Base-by-base conservation (phyloP, 1,284 basidiomycete species). In the Leccinum insigne region DNA sequence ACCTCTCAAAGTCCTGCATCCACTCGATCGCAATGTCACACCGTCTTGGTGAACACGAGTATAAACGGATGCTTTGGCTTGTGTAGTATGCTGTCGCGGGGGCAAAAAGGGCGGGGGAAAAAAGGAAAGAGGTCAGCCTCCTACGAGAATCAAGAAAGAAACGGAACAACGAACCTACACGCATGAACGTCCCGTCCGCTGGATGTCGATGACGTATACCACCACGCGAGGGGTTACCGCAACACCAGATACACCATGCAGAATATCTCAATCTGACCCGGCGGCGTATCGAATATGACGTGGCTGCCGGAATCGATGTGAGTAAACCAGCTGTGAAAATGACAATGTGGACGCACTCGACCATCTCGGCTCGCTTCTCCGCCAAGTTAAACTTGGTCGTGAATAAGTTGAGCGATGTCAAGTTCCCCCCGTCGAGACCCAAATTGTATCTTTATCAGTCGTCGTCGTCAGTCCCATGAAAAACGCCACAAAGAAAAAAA, bases 331-430 rank as follows among this genome's bases (percentile, higher is more conserved):
- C 60, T 61, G 59, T 29, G 63, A 16, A 13, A 47, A 29, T 42
- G 60, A 29, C 61, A 47, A 18, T 62, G 38, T 32, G 80, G 14
- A 63, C 91, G 78, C 75, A 97, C 95, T 98, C 94, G 64, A 98
- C 92, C 3, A 82, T 85, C 56, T 93, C 87, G 1, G 94, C 89
- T 11, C 98, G 82, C 78, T 98, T 98, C 80, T 99, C 97, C 13
- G 99, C 88, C 66, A 98, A 84, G 78, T 99, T 98, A 74, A 99
- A 98, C 79, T 99, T 99, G 35, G 97, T 99, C 21, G 97, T 98
- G 80, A 99, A 99, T 63, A 99, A 80, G 75, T 99, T 99, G 71
- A 99, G 83, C 0, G 97, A 93, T 11, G 97, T 99, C 77, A 99
- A 80, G 26, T 26, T 26, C 26, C 26, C 32, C 29, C 29, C 29